Percentiles rank a stretch among this genome's conserved stretches.
Conservation (phyloP, 768 basidiomycete species). For the Candolleomyces eurysporus region DNA sequence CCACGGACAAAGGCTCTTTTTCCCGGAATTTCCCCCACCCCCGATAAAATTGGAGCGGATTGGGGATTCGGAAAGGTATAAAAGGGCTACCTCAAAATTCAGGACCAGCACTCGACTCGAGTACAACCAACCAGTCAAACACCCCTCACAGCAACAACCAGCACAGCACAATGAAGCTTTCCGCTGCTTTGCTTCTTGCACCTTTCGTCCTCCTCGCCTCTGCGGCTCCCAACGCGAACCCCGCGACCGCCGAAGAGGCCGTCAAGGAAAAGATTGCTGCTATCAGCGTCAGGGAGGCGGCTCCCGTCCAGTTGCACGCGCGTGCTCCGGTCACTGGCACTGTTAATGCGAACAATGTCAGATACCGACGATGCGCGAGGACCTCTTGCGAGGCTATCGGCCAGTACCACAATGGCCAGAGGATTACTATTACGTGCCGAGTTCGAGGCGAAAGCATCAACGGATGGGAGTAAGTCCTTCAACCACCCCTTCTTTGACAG, state of each 20-base stretch:
- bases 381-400: not conserved
- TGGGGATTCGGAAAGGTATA: too few species aligned
- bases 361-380: not conserved
- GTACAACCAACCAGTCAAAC: not conserved
- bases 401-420: not conserved
- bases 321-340: not conserved
- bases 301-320: not conserved
- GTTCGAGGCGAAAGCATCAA: not conserved
- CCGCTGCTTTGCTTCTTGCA: not conserved
- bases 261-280: not conserved
- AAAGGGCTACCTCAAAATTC: too few species aligned
- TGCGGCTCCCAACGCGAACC: not conserved
- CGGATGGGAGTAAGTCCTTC: not conserved
- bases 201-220: not conserved
- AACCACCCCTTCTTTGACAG: not conserved
- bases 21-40: too few species aligned
- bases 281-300: not conserved
- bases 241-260: not conserved
- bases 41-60: too few species aligned
- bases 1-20: too few species aligned
- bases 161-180: not conserved
- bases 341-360: not conserved
- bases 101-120: not conserved
- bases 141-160: not conserved
- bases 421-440: not conserved